Base-by-base conservation (phyloP, 257 asterid genomes). In the Paulownia fortunei region DNA sequence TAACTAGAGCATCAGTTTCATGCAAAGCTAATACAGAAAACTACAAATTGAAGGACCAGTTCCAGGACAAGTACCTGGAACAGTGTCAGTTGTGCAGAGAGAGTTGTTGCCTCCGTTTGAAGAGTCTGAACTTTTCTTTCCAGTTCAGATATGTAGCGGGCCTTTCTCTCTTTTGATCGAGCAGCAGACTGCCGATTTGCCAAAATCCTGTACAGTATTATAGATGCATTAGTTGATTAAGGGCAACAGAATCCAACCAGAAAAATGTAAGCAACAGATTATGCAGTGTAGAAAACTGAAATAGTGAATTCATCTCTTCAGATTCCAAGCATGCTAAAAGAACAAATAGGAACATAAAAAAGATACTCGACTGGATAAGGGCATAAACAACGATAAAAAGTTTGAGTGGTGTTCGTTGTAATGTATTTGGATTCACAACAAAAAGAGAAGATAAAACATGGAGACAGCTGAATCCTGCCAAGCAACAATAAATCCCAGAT, bases 141-240 rank as follows among this genome's bases (percentile, higher is more conserved):
- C 32, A 91, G 90, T 41, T 89, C 96, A 64, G 88, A 82, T 9
- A 91, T 89, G 76, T 91, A 91, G 10, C 88, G 90, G 8, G 94
- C 84, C 76, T 91, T 91, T 65, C 96, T 86, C 82, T 91, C 96
- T 74, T 91, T 91, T 18, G 96, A 91, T 26, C 96, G 91, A 72
- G 96, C 91, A 80, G 96, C 96, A 76, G 96, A 91, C 60, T 92
- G 97, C 6, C 97, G 89, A 83, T 92, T 92, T 2, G 97, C 97
- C 86, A 92, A 84, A 75, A 90, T 92, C 87, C 97, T 92, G 88
- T 3, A 47, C 63, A 49, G 36, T 39, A 70, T 77, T 24, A 19
- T 41, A 34, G 64, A 34, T 62, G n/a, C 52, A 58, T 69, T 61
- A 51, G 30, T 54, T 34, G 13, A 47, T 62, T n/a, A 36, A 30